Evolutionary conservation across 2,329 filamentous ascomycete species (phyloP).

Genomic region (Rhexocercosporidium sp.): DNA sequence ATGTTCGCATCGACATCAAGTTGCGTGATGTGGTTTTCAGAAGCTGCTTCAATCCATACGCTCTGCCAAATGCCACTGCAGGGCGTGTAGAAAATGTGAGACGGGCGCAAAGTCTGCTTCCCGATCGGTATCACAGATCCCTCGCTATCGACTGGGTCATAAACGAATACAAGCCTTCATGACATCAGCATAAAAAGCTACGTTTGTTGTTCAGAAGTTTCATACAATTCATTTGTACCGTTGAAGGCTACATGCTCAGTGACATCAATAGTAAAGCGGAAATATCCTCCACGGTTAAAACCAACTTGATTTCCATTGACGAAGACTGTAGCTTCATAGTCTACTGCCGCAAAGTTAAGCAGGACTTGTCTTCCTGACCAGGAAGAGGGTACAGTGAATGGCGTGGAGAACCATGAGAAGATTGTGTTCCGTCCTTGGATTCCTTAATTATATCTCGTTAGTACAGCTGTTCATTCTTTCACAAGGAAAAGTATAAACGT

Average conservation of each 20-base stretch:
- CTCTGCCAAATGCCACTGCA: constrained; percentile 78
- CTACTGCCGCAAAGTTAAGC: constrained; percentile 56
- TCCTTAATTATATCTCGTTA: constrained; percentile 37
- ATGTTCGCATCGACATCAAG: constrained; percentile 52
- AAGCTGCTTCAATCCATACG: constrained; percentile 72
- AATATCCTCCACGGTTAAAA: constrained; percentile 65
- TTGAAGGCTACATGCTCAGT: constrained; percentile 47
- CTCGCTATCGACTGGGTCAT: constrained; percentile 67
- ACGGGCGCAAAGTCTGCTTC: constrained; percentile 59
- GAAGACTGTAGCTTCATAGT: constrained; percentile 59
- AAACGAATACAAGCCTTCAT: constrained; percentile 64
- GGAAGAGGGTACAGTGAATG: constrained; percentile 50
- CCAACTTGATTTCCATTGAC: constrained; percentile 59
- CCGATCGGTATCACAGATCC: constrained; percentile 66
- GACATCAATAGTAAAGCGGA: constrained; percentile 63
- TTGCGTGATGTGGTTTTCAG: constrained; percentile 57
- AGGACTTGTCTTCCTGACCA: constrained; percentile 45
- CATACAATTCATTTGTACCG: constrained; percentile 60
- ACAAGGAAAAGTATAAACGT: not conserved
- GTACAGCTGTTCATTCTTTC: not conserved
- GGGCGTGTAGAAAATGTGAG: constrained; percentile 71
- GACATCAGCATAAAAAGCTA: not conserved
- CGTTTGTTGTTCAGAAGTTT: constrained; percentile 6
- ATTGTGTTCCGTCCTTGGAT: constrained; percentile 46
- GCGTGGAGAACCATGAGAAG: constrained; percentile 54